phyloP scores from a whole-genome alignment of 2,329 filamentous ascomycete species.

The Hymenoscyphus repandus region DNA sequence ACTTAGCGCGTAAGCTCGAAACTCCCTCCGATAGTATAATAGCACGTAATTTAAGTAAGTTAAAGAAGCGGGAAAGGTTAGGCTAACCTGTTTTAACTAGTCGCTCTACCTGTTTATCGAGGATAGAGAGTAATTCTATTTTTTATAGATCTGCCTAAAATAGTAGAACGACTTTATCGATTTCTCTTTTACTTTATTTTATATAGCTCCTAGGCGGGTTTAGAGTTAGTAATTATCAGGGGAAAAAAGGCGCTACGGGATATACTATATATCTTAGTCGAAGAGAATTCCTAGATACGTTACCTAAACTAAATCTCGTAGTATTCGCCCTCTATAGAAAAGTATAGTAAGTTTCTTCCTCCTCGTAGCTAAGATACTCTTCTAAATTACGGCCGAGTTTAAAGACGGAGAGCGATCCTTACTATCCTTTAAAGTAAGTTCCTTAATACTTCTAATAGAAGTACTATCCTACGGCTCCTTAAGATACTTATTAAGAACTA shows the following conservation, averaged over 20 bases:
- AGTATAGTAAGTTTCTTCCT: conserved; percentile 11
- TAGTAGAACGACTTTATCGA: conserved; percentile 6
- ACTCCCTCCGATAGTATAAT: conserved; percentile 13
- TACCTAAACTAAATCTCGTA: conserved; percentile 11
- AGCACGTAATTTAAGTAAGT: conserved; percentile 16
- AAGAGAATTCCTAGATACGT: conserved; percentile 14
- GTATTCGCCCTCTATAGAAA: conserved; percentile 14
- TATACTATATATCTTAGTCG: conserved; percentile 14
- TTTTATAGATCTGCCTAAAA: conserved; percentile 18
- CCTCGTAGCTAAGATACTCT: conserved; percentile 8
- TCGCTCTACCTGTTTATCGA: conserved; percentile 19
- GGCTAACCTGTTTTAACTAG: conserved; percentile 12
- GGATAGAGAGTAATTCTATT: conserved; percentile 21
- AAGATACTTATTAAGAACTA: conserved; percentile 14
- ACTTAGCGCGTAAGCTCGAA: conserved; percentile 14
- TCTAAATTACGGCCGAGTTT: conserved; percentile 8
- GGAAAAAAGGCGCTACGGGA: conserved; percentile 6
- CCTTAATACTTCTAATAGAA: not conserved
- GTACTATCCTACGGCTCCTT: conserved; percentile 5
- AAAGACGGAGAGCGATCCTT: conserved; percentile 10
- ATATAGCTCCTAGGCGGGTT: conserved; percentile 12
- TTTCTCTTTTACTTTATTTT: conserved; percentile 14
- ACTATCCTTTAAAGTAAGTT: conserved; percentile 3
- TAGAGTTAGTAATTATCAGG: conserved; percentile 10
- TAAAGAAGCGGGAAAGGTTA: conserved; percentile 18